Conservation (phyloP, 148 eudicot genomes). For the Rhododendron ovatum region DNA sequence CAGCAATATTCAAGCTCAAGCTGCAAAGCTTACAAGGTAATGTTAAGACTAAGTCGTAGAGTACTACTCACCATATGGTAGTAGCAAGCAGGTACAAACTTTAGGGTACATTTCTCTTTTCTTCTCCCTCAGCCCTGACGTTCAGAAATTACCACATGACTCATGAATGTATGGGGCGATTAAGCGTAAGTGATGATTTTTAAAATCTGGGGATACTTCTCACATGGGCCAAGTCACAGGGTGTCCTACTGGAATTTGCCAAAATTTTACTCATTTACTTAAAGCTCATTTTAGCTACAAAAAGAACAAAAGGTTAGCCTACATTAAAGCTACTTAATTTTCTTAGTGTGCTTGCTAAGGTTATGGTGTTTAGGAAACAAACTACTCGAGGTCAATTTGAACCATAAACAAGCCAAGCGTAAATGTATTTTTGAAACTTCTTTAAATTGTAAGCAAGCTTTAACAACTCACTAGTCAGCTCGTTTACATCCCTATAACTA, state of each 20-base stretch:
- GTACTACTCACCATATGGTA: not conserved
- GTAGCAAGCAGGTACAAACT: not conserved
- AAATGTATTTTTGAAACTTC: not conserved
- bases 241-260: not conserved
- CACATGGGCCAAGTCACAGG: not conserved
- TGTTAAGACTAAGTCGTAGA: not conserved
- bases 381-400: not conserved
- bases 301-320: not conserved
- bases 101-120: not conserved
- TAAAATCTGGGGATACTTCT: not conserved
- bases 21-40: slow-evolving; percentile 35
- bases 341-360: not conserved
- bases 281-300: not conserved
- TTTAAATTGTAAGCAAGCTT: not conserved
- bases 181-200: not conserved
- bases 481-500: not conserved
- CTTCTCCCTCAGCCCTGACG: not conserved
- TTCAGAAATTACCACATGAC: not conserved
- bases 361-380: not conserved
- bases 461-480: not conserved
- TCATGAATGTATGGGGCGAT: not conserved
- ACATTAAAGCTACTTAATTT: not conserved
- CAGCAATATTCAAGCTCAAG: slow-evolving; percentile 92
- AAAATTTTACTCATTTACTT: not conserved
- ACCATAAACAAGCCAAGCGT: not conserved